Percentiles rank a stretch among this genome's conserved stretches.
Evolutionary conservation across 2,329 filamentous ascomycete species (phyloP).

Genomic region (Monosporascus sp.): DNA sequence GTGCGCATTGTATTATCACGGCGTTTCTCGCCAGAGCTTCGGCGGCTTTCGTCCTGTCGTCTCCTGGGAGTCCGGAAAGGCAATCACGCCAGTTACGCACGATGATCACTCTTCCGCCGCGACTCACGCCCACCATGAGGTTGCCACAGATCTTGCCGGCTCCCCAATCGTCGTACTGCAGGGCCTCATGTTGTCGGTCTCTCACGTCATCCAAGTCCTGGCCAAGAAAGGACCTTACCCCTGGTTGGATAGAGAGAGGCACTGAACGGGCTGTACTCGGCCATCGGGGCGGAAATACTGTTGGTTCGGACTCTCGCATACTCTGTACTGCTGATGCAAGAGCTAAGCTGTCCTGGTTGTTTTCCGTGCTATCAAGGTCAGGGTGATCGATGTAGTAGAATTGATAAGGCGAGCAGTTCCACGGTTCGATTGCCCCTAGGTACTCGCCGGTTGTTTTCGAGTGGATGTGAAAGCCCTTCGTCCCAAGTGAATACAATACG

Average conservation of each 20-base stretch:
- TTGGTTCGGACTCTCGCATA: not conserved
- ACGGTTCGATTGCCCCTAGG: slow-evolving; percentile 33
- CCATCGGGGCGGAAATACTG: slow-evolving; percentile 3
- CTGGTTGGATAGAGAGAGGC: slow-evolving; percentile 22
- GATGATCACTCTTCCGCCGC: slow-evolving; percentile 37
- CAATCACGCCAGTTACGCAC: slow-evolving; percentile 38
- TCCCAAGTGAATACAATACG: slow-evolving; percentile 40
- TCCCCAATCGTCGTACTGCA: slow-evolving; percentile 40
- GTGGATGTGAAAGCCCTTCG: slow-evolving; percentile 36
- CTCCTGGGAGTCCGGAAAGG: slow-evolving; percentile 9
- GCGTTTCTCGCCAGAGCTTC: slow-evolving; percentile 21
- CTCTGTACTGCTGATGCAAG: not conserved
- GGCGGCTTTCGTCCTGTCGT: slow-evolving; percentile 8
- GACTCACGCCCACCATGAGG: slow-evolving; percentile 38
- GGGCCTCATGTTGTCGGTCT: slow-evolving; percentile 1
- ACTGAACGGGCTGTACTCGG: slow-evolving; percentile 21
- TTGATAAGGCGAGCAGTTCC: slow-evolving; percentile 29
- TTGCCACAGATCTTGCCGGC: slow-evolving; percentile 38
- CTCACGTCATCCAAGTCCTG: not conserved
- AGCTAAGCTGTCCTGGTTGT: slow-evolving; percentile 1
- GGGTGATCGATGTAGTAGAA: slow-evolving; percentile 18
- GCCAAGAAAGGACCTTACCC: not conserved
- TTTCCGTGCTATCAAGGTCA: not conserved
- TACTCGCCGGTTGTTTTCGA: slow-evolving; percentile 33
- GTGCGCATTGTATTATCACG: slow-evolving; percentile 36